Evolutionary conservation across 2,329 filamentous ascomycete genomes (phyloP).

Genomic region (Helminthosporium solani): DNA sequence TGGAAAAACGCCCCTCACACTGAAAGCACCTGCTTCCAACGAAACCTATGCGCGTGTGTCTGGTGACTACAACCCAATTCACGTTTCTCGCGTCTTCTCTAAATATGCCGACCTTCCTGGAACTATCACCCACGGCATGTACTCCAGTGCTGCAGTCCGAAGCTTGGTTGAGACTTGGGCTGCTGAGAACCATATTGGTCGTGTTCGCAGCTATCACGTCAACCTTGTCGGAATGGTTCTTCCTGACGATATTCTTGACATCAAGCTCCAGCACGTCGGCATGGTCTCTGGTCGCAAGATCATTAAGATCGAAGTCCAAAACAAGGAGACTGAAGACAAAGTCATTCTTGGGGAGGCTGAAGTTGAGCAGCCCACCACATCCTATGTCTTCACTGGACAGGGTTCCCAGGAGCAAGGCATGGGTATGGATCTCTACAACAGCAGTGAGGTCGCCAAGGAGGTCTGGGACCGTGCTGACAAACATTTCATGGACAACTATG

Average conservation of each 20-base stretch:
- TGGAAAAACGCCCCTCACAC: constrained; percentile 81
- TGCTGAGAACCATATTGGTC: constrained; percentile 96
- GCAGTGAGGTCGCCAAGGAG: constrained; percentile 89
- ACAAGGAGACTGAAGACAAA: constrained; percentile 95
- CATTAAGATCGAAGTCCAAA: constrained; percentile 96
- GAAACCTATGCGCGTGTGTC: constrained; percentile 98
- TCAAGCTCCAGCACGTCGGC: constrained; percentile 92
- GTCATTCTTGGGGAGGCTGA: constrained; percentile 93
- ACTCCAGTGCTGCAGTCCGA: constrained; percentile 93
- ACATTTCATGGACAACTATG: constrained; percentile 98
- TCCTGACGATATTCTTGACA: constrained; percentile 90
- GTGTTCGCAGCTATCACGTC: constrained; percentile 95
- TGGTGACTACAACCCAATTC: constrained; percentile 97
- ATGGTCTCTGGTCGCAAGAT: constrained; percentile 99
- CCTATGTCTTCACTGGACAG: constrained; percentile 97
- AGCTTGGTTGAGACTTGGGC: constrained; percentile 98
- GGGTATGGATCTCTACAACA: constrained; percentile 98
- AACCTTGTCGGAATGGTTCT: constrained; percentile 98
- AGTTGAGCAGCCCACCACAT: constrained; percentile 93
- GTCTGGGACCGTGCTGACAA: constrained; percentile 91
- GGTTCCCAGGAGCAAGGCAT: constrained; percentile 98
- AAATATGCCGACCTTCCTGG: constrained; percentile 93
- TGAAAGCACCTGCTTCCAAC: constrained; percentile 92
- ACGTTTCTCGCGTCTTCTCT: constrained; percentile 95
- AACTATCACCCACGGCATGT: constrained; percentile 99